Base-by-base conservation (phyloP, 805 yeast species). In the Grigorovia jiainica region DNA sequence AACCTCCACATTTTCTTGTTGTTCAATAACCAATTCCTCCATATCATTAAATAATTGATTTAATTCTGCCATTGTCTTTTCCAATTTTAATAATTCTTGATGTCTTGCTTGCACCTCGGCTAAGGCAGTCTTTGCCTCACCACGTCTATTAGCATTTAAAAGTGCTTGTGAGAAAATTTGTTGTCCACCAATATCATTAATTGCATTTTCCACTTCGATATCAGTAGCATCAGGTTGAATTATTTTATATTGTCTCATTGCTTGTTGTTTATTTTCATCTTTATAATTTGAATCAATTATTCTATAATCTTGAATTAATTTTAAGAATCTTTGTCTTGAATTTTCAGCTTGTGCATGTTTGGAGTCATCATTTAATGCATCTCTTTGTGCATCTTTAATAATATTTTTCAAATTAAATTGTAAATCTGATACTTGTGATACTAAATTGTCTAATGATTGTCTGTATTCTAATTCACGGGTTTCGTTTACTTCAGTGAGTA, bases 71-170 rank as follows among this genome's bases (percentile, higher is more conserved):
- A 92, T 87, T 45, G 95, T 82, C 67, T 86, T 80, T 67, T 90
- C 97, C 65, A 92, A 82, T 70, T 87, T 85, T 68, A 86, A 83
- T 58, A 92, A 78, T 68, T 92, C 97, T 61, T 83, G 81, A 69
- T 92, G 97, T 68, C 98, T 81, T 40, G 84, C 79, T 68, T 90
- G 96, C 43, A 92, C 97, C 68, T 92, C 97, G 56, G 87, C 85
- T 54, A 92, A 74, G 2, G 94, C 97, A 27, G 96, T 79, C 63
- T 92, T 78, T 34, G 97, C 97, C 67, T 92, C 96, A 53, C 95
- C 95, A 59, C 87, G 77, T 66, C 95, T 80, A 60, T 85, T 84
- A 42, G 87, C 80, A 65, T 82, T 82, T 68, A 82, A 71, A 49
- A 87, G 72, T 31, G 97, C 97, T 66, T 87, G 95, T 45, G 94